Base-by-base conservation (phyloP, 106 monocot species). In the Xerophyta viscosa region DNA sequence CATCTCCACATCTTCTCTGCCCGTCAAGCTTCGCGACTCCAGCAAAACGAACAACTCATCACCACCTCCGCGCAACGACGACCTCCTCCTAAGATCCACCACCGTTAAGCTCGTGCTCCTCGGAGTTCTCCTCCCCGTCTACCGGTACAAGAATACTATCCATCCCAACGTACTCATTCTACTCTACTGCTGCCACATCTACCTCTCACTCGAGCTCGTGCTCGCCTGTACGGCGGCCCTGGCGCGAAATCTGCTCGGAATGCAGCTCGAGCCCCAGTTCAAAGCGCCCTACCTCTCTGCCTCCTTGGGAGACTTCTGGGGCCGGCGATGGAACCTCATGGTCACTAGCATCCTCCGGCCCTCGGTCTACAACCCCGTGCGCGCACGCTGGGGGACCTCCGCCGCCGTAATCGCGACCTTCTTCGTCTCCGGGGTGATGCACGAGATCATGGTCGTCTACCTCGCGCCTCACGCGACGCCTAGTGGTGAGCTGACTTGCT, bases 301-400 rank as follows among this genome's bases (percentile, higher is more conserved):
- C 25, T 78, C 78, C 17, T 58, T 78, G 10, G 36, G 48, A 8
- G 77, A 83, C 47, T 83, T 83, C 70, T 83, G 83, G 77, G 77
- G 83, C 2, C 65, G 70, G 24, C 67, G 83, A 15, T 83, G 83
- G 83, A 83, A 83, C 36, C 77, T 83, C 29, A 70, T 74, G 73
- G 83, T 73, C 27, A 70, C 73, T 20, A 41, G 50, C 11, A 66
- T 83, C 47, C 77, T 83, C 41, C 73, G 76, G 15, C 70, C 73
- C 1, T 49, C 77, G 6, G 70, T 83, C 1, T 83, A 83, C 76
- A 10, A 4, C 22, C 83, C 83, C 15, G 50, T 77, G 11, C 22
- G 61, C 12, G 14, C 52, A 0, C 47, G 52, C 24, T 61, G 59
- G 13, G 77, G 83, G 2, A 1, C 12, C 0, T 27, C 17, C 9